A percentile compares a stretch with the other conserved stretches of the same genome.
Conservation (phyloP, 106 monocot genomes). For the Narthecium ossifragum region DNA sequence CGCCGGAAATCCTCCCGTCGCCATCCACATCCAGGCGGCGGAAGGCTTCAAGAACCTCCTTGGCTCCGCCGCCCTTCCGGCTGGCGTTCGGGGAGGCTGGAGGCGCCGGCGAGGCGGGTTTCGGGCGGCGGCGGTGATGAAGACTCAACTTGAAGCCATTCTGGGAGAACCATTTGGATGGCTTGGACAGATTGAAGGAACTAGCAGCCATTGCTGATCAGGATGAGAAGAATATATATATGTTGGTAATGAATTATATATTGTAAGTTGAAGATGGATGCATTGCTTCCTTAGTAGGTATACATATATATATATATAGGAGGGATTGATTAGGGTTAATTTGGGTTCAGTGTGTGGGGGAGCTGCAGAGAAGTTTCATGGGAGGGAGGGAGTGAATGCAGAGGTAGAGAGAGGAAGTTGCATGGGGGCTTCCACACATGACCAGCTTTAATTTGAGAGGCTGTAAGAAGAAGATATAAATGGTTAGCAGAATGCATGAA, state of each 20-base stretch:
- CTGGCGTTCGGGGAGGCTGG: too few species aligned
- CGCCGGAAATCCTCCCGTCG: slow-evolving; percentile 24
- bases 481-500: not conserved
- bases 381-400: not conserved
- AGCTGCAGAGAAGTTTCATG: not conserved
- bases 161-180: slow-evolving; percentile 10
- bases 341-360: not conserved
- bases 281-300: not conserved
- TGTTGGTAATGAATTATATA: not conserved
- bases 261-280: not conserved
- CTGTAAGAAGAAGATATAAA: not conserved
- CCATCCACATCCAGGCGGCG: slow-evolving; percentile 15
- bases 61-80: not conserved
- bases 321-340: not conserved
- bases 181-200: not conserved
- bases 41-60: slow-evolving; percentile 8
- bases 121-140: not conserved
- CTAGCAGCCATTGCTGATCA: too few species aligned
- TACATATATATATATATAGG: not conserved
- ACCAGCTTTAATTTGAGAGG: slow-evolving; percentile 4
- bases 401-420: not conserved
- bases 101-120: not conserved
- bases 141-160: not conserved
- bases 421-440: not conserved
- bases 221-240: not conserved